phyloP scores from a whole-genome alignment of 106 monocot genomes.

The Cymbidium sinense region DNA sequence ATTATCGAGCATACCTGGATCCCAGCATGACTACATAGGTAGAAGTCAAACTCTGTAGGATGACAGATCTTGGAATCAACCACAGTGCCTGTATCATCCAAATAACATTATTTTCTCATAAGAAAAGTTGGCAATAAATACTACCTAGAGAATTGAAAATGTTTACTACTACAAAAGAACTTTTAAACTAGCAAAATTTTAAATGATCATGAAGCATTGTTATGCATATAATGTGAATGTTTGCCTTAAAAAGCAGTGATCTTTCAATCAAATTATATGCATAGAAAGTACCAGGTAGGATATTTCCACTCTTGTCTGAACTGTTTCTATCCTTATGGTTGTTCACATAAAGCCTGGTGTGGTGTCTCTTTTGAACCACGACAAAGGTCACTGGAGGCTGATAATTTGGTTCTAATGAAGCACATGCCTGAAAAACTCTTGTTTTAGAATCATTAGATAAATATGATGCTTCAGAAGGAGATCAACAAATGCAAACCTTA shows the following conservation, averaged over 20 bases:
- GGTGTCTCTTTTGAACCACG: constrained; percentile 84
- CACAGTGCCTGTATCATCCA: constrained; percentile 56
- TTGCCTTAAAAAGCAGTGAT: neutral
- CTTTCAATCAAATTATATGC: neutral
- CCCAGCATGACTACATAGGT: constrained; percentile 91
- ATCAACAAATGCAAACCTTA: constrained; percentile 36
- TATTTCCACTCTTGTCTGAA: constrained; percentile 80
- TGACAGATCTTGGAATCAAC: constrained; percentile 91
- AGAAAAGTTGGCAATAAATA: neutral
- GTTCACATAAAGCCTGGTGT: constrained; percentile 72
- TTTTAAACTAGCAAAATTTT: neutral
- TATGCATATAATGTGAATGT: neutral
- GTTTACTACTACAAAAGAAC: neutral
- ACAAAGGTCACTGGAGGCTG: constrained; percentile 91
- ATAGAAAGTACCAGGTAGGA: constrained; percentile 59
- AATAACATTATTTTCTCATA: neutral
- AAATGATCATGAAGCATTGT: neutral
- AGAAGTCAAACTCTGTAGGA: constrained; percentile 86
- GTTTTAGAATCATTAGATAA: neutral
- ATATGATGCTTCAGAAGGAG: neutral
- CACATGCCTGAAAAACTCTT: constrained; percentile 58
- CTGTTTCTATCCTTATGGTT: constrained; percentile 76
- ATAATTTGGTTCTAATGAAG: constrained; percentile 77
- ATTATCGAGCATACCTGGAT: constrained; percentile 67
- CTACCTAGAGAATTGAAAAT: neutral